phyloP scores from a whole-genome alignment of 2,329 filamentous ascomycete genomes.

The Aspergillus texensis region DNA sequence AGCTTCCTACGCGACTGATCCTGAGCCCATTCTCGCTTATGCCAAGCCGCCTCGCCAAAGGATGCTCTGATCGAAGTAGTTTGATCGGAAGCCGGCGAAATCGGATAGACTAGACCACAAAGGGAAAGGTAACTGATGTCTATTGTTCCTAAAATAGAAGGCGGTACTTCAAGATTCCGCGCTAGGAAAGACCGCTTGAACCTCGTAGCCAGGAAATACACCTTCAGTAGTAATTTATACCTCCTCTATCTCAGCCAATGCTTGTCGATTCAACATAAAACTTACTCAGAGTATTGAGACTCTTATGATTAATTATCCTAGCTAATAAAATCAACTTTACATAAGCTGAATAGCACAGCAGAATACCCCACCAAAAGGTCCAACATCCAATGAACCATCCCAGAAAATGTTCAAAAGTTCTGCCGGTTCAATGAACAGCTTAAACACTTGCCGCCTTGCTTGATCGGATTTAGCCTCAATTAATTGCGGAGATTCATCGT shows the following conservation, averaged over 20 bases:
- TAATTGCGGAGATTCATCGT: neutral
- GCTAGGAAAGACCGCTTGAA: neutral
- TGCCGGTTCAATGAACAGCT: neutral
- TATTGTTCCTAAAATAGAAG: neutral
- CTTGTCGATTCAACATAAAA: neutral
- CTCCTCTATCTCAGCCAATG: neutral
- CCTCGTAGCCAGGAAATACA: neutral
- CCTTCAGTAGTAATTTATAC: neutral
- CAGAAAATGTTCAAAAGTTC: neutral
- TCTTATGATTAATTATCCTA: accelerated
- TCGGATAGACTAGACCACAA: neutral
- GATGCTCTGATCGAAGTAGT: conserved; percentile 10
- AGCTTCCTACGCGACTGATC: too few relatives aligned
- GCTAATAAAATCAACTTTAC: accelerated
- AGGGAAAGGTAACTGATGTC: neutral
- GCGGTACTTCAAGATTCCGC: neutral
- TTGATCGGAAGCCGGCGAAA: neutral
- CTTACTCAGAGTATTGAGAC: neutral
- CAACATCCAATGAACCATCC: neutral
- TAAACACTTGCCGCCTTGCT: neutral
- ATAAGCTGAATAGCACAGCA: neutral
- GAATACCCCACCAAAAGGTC: neutral
- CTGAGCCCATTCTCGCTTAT: too few relatives aligned
- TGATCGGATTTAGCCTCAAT: neutral
- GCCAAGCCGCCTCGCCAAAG: too few relatives aligned